Conservation (phyloP, 805 yeast species). For the Saccharomycopsis oosterbeekiorum region DNA sequence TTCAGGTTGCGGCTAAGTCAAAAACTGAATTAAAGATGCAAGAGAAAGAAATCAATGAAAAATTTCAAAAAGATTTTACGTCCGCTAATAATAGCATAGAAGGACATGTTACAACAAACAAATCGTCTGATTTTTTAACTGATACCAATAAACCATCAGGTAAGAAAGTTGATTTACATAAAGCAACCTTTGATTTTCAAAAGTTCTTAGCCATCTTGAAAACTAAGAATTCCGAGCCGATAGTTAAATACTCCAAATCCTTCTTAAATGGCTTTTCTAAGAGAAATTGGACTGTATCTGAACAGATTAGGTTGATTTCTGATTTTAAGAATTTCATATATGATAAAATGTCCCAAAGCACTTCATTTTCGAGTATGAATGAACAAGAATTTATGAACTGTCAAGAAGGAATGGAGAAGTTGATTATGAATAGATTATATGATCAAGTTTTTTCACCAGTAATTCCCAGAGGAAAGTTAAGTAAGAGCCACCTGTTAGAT, state of each 20-base stretch:
- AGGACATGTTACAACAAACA: background rate
- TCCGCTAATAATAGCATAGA: background rate
- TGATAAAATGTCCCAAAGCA: conserved; percentile 47
- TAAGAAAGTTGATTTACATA: conserved; percentile 12
- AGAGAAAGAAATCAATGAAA: conserved; percentile 12
- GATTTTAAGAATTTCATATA: conserved; percentile 73
- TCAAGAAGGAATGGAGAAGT: conserved; percentile 84
- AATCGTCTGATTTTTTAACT: background rate
- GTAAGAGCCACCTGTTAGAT: conserved; percentile 53
- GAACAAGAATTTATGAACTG: conserved; percentile 57
- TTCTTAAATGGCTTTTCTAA: conserved; percentile 70
- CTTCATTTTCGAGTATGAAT: conserved; percentile 67
- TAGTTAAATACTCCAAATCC: conserved; percentile 76
- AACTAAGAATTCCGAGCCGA: conserved; percentile 73
- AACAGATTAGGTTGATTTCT: conserved; percentile 63
- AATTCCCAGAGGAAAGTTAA: conserved; percentile 28
- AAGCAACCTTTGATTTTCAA: conserved; percentile 67
- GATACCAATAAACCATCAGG: background rate
- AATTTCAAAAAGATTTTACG: conserved; percentile 5
- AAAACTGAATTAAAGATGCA: conserved; percentile 14
- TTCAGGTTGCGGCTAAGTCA: conserved; percentile 12
- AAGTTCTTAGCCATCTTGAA: conserved; percentile 62
- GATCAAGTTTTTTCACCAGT: conserved; percentile 70
- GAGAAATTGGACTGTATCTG: conserved; percentile 60
- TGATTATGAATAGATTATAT: conserved; percentile 81